Conservation (phyloP, 2,329 filamentous ascomycete genomes). For the Neonectria hederae region DNA sequence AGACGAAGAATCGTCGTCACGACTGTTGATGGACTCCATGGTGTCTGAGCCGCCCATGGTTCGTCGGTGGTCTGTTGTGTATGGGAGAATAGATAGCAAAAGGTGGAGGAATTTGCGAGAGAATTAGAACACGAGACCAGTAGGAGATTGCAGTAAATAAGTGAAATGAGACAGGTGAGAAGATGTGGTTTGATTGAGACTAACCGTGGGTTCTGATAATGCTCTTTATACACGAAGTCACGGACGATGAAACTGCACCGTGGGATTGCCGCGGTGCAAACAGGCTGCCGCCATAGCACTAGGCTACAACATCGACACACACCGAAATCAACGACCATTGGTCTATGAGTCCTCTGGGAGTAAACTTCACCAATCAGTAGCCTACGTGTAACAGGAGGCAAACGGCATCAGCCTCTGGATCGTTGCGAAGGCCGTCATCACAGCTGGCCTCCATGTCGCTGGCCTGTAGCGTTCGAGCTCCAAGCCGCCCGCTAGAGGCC, state of each 20-base stretch:
- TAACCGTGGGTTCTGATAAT: neutral
- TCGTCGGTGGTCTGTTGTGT: neutral
- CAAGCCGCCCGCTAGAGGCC: neutral
- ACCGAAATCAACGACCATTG: neutral
- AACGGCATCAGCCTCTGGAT: neutral
- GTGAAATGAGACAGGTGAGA: neutral
- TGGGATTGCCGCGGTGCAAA: neutral
- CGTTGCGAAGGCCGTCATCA: neutral
- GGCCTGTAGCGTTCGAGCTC: too few relatives aligned
- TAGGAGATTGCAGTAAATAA: neutral
- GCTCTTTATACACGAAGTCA: neutral
- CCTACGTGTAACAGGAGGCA: neutral
- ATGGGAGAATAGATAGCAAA: neutral
- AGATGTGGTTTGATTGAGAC: neutral
- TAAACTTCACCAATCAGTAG: too few relatives aligned
- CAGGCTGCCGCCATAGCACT: neutral
- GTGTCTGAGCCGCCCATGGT: conserved; percentile 24
- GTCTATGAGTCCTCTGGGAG: neutral
- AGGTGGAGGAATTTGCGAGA: neutral
- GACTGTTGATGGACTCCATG: conserved; percentile 35
- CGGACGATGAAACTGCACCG: too few relatives aligned
- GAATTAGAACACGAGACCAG: neutral
- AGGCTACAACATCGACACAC: neutral
- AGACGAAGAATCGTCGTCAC: conserved; percentile 32
- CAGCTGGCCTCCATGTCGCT: too few relatives aligned